Conservation (phyloP, 2,329 filamentous ascomycete species). For the Fusarium luffae region DNA sequence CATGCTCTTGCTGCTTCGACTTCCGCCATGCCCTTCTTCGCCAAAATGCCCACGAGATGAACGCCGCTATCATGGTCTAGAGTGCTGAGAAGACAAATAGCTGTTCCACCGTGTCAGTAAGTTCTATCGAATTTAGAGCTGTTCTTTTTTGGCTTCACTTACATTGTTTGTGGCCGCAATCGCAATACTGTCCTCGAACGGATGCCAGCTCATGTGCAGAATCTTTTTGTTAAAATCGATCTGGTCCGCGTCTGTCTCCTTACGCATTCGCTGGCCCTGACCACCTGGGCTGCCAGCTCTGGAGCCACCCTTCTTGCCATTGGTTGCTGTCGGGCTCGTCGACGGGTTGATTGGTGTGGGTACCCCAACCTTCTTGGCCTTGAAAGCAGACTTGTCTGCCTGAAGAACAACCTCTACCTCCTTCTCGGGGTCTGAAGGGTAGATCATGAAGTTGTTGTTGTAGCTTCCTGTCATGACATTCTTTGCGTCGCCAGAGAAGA, state of each 20-base stretch:
- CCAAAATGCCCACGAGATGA: slow-evolving; percentile 42
- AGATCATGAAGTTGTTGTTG: slow-evolving; percentile 99
- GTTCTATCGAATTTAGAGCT: neutral
- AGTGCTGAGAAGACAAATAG: slow-evolving; percentile 83
- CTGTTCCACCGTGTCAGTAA: slow-evolving; percentile 55
- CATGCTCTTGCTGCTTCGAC: slow-evolving; percentile 33
- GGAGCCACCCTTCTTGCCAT: slow-evolving; percentile 88
- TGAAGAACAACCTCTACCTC: slow-evolving; percentile 98
- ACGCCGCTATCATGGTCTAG: slow-evolving; percentile 55
- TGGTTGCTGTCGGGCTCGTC: slow-evolving; percentile 75
- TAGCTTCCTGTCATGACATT: slow-evolving; percentile 99
- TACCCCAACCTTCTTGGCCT: slow-evolving; percentile 99
- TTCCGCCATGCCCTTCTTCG: slow-evolving; percentile 27
- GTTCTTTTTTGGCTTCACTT: slow-evolving; percentile 58
- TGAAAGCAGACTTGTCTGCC: slow-evolving; percentile 98
- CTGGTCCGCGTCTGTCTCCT: slow-evolving; percentile 98
- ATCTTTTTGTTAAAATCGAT: slow-evolving; percentile 99
- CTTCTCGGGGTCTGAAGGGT: slow-evolving; percentile 93
- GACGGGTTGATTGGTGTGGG: slow-evolving; percentile 94
- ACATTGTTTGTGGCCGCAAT: slow-evolving; percentile 99
- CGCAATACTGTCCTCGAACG: slow-evolving; percentile 98
- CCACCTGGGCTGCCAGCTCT: slow-evolving; percentile 86
- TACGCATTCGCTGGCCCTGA: slow-evolving; percentile 94
- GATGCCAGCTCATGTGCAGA: slow-evolving; percentile 99
- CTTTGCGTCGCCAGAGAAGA: slow-evolving; percentile 97